These are phyloP conservation scores for Prunella vulgaris DNA, from an alignment of 257 asterid genomes.

Conservation along the genomic window DNA sequence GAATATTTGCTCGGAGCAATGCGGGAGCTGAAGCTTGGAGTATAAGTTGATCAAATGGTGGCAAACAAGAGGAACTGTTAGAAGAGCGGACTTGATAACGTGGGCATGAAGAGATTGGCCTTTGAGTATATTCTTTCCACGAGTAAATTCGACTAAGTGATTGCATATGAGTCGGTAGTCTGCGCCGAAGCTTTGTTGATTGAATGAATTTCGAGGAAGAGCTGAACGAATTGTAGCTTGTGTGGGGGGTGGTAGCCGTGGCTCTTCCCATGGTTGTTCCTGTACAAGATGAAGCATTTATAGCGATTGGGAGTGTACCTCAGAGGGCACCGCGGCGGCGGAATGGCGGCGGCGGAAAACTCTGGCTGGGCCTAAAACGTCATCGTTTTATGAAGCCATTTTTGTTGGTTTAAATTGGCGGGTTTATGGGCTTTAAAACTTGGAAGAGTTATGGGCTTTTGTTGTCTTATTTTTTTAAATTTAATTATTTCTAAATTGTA, in stretches of 20 bases:
- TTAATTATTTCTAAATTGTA: background rate
- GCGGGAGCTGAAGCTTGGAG: conserved; percentile 61
- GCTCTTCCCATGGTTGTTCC: conserved; percentile 19
- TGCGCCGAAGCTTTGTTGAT: conserved; percentile 37
- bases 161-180: conserved; percentile 52
- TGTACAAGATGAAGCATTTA: conserved; percentile 37
- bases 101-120: conserved; percentile 66
- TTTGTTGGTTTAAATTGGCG: background rate
- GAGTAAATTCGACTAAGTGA: conserved; percentile 45
- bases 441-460: background rate
- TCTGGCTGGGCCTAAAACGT: background rate
- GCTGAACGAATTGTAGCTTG: conserved; percentile 14
- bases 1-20: conserved; percentile 48
- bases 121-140: conserved; percentile 33
- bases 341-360: background rate
- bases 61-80: conserved; percentile 51
- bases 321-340: conserved; percentile 18
- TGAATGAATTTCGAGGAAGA: conserved; percentile 30
- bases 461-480: background rate
- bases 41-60: conserved; percentile 78
- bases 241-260: background rate
- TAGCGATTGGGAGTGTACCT: background rate
- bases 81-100: conserved; percentile 57
- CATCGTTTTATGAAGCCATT: background rate
- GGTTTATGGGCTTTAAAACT: background rate